Evolutionary conservation across 768 basidiomycete genomes (phyloP).

Genomic region (Amanita muscaria): DNA sequence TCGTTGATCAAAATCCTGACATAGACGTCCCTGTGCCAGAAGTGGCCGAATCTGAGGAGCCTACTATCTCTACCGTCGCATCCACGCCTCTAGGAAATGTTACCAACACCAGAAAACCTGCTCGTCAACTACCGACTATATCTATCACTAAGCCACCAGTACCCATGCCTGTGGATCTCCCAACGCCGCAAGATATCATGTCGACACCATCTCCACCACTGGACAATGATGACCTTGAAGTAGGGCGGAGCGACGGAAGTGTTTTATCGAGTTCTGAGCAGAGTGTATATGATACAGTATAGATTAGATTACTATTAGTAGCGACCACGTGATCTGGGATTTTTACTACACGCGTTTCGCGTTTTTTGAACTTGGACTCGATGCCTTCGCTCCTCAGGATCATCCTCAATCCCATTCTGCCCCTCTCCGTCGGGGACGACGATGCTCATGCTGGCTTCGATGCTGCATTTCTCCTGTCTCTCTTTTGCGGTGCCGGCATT

Average conservation of each 20-base stretch:
- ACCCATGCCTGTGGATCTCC: conserved; percentile 62
- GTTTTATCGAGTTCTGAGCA: no score
- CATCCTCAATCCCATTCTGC: conserved; percentile 24
- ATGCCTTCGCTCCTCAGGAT: conserved; percentile 40
- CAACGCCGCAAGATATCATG: conserved; percentile 52
- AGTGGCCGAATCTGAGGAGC: conserved; percentile 32
- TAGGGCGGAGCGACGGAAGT: conserved; percentile 33
- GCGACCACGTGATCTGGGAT: conserved; percentile 6
- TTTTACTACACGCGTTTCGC: not conserved
- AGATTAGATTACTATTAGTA: not conserved
- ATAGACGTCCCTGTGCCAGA: conserved; percentile 59
- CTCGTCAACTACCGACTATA: conserved; percentile 39
- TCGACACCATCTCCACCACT: conserved; percentile 36
- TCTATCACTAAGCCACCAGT: conserved; percentile 64
- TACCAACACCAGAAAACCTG: conserved; percentile 12
- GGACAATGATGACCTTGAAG: conserved; percentile 39
- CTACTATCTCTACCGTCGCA: conserved; percentile 25
- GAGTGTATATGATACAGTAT: conserved; percentile 19
- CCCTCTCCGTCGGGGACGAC: conserved; percentile 44
- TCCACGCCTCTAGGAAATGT: conserved; percentile 14
- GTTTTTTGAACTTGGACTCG: not conserved
- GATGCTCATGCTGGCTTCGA: conserved; percentile 44
- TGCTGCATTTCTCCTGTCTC: conserved; percentile 54
- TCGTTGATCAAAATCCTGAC: conserved; percentile 30
- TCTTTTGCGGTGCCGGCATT: conserved; percentile 72